phyloP scores from a whole-genome alignment of 2,329 filamentous ascomycete species.

The Penicillium freii region DNA sequence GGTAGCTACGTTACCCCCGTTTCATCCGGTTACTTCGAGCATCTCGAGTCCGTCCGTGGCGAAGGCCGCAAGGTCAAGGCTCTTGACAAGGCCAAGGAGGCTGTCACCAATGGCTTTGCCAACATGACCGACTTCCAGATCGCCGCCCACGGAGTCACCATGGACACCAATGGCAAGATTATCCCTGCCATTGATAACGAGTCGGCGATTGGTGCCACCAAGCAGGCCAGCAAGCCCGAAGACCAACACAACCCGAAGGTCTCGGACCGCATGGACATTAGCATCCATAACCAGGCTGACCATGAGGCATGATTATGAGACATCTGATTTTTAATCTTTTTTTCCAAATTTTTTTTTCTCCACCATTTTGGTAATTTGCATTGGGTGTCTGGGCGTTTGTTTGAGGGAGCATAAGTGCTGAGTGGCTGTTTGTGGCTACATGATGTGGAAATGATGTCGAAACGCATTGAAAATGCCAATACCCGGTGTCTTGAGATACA shows the following conservation, averaged over 20 bases:
- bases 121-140: slow-evolving; percentile 61
- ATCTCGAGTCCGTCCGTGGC: slow-evolving; percentile 69
- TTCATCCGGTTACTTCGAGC: slow-evolving; percentile 75
- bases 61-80: slow-evolving; percentile 68
- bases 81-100: slow-evolving; percentile 62
- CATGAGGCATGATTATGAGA: slow-evolving; percentile 31
- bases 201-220: background rate
- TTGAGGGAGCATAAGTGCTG: slow-evolving; percentile 15
- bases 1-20: slow-evolving; percentile 83
- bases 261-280: slow-evolving; percentile 58
- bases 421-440: slow-evolving; percentile 9
- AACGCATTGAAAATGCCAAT: slow-evolving; percentile 13
- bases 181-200: slow-evolving; percentile 46
- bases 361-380: slow-evolving; percentile 16
- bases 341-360: background rate
- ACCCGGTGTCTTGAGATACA: slow-evolving; percentile 6
- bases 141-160: slow-evolving; percentile 60
- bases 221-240: slow-evolving; percentile 11
- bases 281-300: slow-evolving; percentile 57
- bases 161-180: slow-evolving; percentile 57
- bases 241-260: slow-evolving; percentile 40
- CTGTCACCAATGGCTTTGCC: slow-evolving; percentile 62
- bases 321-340: background rate
- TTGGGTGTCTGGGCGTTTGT: slow-evolving; percentile 25
- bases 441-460: slow-evolving; percentile 19